Conservation (phyloP, 176 grass and related monocot species). For the Avena atlantica region DNA sequence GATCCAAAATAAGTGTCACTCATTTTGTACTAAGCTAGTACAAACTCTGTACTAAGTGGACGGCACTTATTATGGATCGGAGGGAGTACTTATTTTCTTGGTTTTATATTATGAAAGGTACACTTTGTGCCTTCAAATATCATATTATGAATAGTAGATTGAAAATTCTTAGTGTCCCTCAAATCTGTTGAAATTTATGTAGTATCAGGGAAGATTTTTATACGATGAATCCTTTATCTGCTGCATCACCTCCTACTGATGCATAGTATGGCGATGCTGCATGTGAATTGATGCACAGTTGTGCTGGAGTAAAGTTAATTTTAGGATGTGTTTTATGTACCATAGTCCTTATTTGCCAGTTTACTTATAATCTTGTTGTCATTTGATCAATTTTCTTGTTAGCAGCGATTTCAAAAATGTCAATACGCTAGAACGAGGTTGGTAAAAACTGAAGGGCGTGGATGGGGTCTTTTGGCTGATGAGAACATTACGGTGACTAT, state of each 20-base stretch:
- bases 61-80: too few relatives aligned
- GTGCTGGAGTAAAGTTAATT: constrained; percentile 13
- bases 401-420: constrained; percentile 93
- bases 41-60: too few relatives aligned
- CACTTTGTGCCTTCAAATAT: neutral
- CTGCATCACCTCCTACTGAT: neutral
- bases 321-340: constrained; percentile 10
- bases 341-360: constrained; percentile 1
- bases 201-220: neutral
- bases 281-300: neutral
- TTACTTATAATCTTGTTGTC: constrained; percentile 14
- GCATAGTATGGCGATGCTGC: neutral
- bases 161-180: neutral
- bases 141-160: neutral
- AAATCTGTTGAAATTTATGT: neutral
- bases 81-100: neutral
- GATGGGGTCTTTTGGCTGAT: constrained; percentile 94
- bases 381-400: constrained; percentile 35
- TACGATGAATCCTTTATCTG: neutral
- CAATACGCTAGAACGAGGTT: constrained; percentile 82
- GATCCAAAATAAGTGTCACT: too few relatives aligned
- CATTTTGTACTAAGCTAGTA: too few relatives aligned
- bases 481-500: constrained; percentile 87
- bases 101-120: neutral
- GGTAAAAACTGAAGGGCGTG: constrained; percentile 87